phyloP scores from a whole-genome alignment of 2,329 filamentous ascomycete species.

The Fusarium lyarnte region DNA sequence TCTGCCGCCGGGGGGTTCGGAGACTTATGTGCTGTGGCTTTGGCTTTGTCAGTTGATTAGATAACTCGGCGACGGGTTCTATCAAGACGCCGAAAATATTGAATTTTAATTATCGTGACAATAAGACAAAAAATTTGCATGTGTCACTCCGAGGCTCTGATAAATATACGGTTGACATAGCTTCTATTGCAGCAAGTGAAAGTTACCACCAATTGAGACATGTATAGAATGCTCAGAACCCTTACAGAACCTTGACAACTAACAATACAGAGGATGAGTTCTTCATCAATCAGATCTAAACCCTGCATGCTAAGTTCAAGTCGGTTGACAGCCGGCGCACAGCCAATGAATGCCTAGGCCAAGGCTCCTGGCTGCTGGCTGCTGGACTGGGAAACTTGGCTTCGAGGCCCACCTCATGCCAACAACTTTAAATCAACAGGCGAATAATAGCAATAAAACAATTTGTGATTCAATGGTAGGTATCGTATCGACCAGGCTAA shows the following conservation, averaged over 20 bases:
- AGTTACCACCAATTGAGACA: neutral
- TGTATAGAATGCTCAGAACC: neutral
- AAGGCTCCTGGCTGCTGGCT: neutral
- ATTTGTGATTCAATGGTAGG: neutral
- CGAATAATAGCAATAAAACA: neutral
- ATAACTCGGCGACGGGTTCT: neutral
- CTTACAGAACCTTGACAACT: neutral
- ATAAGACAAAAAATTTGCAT: neutral
- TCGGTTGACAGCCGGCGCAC: neutral
- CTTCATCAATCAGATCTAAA: neutral
- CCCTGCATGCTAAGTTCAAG: neutral
- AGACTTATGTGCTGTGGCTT: neutral
- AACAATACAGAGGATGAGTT: neutral
- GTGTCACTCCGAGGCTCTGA: neutral
- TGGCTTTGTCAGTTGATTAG: constrained; percentile 2
- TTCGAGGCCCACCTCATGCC: neutral
- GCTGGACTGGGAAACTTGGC: neutral
- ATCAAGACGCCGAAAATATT: neutral
- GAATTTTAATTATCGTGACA: neutral
- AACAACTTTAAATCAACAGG: neutral
- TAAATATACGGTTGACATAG: neutral
- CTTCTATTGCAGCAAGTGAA: neutral
- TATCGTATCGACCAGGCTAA: rapidly evolving
- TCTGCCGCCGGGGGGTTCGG: neutral
- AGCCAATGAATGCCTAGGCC: neutral